Base-by-base conservation (phyloP, 257 asterid species). In the Ajuga chamaepitys region DNA sequence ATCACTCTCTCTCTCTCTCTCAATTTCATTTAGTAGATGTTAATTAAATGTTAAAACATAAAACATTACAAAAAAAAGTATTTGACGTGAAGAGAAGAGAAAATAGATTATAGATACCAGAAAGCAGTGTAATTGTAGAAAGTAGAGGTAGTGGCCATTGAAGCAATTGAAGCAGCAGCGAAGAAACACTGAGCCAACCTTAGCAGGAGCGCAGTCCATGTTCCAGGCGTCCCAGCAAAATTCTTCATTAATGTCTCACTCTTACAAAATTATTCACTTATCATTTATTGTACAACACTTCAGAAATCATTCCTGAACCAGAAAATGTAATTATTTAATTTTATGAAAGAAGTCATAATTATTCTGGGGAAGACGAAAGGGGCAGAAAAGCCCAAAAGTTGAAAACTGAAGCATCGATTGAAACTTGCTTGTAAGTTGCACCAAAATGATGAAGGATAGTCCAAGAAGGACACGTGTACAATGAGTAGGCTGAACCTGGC, bases 201-300 rank as follows among this genome's bases (percentile, higher is more conserved):
- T 5, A 80, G 56, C 50, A 75, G 12, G 4, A 83, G 71, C 26
- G 77, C 86, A 35, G 80, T 77, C 63, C 74, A 24, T 55, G 84
- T 83, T 11, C 88, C 88, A 28, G 88, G 88, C 58, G 77, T 62
- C 55, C 88, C 88, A 54, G 84, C 80, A 57, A 83, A 75, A 70
- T 68, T 77, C 74, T 80, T 80, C 88, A 82, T 82, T 67, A 1
- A 32, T 30, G 41, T 42, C 41, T 61, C 67, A 45, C 41, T 9
- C 32, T 60, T 46, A 47, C 54, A 73, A 22, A 52, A 34, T 26
- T 16, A 58, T 35, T 34, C 68, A 47, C 14, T 66, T 8, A 20
- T 37, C 42, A 37, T 11, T 46, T 3, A 30, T 35, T 40, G 11
- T 9, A 21, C 25, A 11, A 38, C 53, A 22, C 34, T 46, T 30